Evolutionary conservation across 306 rosid genomes (phyloP), one percentile per base, ranked within the genome.

Genomic region (Cucurbita pepo): DNA sequence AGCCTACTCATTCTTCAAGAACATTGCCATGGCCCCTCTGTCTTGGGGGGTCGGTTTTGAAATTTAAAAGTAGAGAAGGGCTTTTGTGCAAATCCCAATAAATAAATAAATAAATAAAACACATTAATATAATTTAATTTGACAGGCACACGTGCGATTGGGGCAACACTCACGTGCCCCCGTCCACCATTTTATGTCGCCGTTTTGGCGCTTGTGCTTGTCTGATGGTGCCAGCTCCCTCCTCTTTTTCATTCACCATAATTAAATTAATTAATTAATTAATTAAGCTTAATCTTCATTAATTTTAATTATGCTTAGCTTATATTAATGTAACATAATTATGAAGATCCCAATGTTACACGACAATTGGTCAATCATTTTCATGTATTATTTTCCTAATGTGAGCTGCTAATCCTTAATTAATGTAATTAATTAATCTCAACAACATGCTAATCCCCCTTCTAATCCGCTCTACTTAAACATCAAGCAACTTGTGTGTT

Each of bases 121-220:
- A 41, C 53, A 43, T 41, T 43, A 65, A 8, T 12, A 69, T 6
- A 75, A n/a, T 50, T 30, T 30, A 30, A 3, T 30, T 30, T 30
- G 34, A 56, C 56, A 45, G 34, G 56, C 73, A 48, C 73, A 48
- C 73, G 73, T 69, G 73, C 57, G 73, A 66, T 34, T 55, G 6
- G 64, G 56, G 79, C 53, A 41, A 56, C 0, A 59, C 55, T 80
- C 90, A 88, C 91, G 88, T 87, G 88, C 76, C 55, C 57, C 73
- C 56, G 61, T 75, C 56, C 63, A 71, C 81, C 89, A 75, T 71
- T 21, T 43, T 57, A 77, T 79, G 83, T 80, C 75, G 84, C 91
- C 88, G 78, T 81, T 82, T 85, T 51, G 85, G 80, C 85, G 91
- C 53, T 76, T 77, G 85, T 59, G 86, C 85, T 79, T 81, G 80